Evolutionary conservation across 2,329 filamentous ascomycete species (phyloP).

Genomic region (Bisporella sp.): DNA sequence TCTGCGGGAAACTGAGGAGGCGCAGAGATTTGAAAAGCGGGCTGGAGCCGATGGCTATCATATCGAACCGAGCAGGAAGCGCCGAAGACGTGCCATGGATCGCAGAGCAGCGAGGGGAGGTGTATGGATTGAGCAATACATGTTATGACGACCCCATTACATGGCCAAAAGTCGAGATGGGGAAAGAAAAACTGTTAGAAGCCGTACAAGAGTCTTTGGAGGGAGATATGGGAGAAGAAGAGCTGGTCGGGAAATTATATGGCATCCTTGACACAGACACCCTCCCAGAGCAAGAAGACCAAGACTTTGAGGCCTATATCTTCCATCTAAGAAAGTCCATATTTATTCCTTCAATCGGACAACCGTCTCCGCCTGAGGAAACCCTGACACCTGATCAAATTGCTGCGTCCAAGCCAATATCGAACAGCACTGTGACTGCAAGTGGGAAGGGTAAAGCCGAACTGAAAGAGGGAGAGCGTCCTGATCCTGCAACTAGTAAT

Average conservation of each 20-base stretch:
- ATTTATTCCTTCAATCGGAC: constrained; percentile 53
- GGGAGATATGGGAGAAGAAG: constrained; percentile 34
- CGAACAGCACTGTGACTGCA: constrained; percentile 18
- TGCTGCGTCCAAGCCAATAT: constrained; percentile 23
- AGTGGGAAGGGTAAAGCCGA: constrained; percentile 28
- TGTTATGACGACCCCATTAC: constrained; percentile 43
- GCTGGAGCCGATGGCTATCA: constrained; percentile 48
- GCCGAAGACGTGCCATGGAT: constrained; percentile 51
- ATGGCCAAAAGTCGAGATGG: constrained; percentile 56
- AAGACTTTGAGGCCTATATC: constrained; percentile 47
- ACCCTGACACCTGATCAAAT: constrained; percentile 33
- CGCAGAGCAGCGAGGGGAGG: constrained; percentile 41
- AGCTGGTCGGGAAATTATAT: constrained; percentile 46
- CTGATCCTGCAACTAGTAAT: constrained; percentile 30
- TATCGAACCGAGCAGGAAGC: constrained; percentile 52
- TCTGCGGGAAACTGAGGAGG: constrained; percentile 53
- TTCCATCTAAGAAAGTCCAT: constrained; percentile 50
- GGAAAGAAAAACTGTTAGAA: constrained; percentile 29
- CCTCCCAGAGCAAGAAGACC: constrained; percentile 32
- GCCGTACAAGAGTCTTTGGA: constrained; percentile 36
- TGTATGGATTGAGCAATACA: constrained; percentile 57
- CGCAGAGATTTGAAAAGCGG: constrained; percentile 11
- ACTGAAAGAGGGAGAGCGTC: constrained; percentile 24
- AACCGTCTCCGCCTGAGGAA: constrained; percentile 24
- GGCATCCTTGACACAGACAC: constrained; percentile 49